These are phyloP conservation scores for Mycena rosella DNA, from an alignment of 768 basidiomycete genomes.

Conservation along the genomic window DNA sequence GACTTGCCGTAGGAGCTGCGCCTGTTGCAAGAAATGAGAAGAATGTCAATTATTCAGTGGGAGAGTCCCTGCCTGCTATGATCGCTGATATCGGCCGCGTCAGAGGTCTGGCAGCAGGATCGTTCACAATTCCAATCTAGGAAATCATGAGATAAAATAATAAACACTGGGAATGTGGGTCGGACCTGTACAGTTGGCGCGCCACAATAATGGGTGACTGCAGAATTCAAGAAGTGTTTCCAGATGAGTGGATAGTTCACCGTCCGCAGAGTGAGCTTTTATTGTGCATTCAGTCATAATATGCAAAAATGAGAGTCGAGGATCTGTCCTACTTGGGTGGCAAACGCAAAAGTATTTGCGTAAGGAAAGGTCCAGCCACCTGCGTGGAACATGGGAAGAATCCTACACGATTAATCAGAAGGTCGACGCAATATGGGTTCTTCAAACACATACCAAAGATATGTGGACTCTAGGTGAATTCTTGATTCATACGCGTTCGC, in stretches of 20 bases:
- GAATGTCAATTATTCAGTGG: not conserved
- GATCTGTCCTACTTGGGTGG: constrained; percentile 70
- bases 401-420: constrained; percentile 58
- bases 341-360: constrained; percentile 79
- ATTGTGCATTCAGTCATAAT: not conserved
- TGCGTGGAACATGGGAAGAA: constrained; percentile 93
- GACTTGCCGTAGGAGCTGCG: constrained; percentile 87
- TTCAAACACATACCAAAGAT: constrained; percentile 71
- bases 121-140: constrained; percentile 84
- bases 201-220: constrained; percentile 89
- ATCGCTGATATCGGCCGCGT: constrained; percentile 69
- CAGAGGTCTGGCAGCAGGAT: constrained; percentile 68
- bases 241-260: constrained; percentile 82
- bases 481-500: constrained; percentile 82
- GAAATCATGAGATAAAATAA: not conserved
- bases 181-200: constrained; percentile 89
- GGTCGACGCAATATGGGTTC: not conserved
- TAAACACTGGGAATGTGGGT: too few species aligned
- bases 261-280: constrained; percentile 79
- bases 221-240: constrained; percentile 79
- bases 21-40: constrained; percentile 55
- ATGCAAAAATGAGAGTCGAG: not conserved
- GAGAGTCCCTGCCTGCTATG: constrained; percentile 59
- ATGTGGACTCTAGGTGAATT: constrained; percentile 74
- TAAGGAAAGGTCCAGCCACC: constrained; percentile 93